Base-by-base conservation (phyloP, 768 basidiomycete genomes). In the Chalciporus sphaerocephalus region DNA sequence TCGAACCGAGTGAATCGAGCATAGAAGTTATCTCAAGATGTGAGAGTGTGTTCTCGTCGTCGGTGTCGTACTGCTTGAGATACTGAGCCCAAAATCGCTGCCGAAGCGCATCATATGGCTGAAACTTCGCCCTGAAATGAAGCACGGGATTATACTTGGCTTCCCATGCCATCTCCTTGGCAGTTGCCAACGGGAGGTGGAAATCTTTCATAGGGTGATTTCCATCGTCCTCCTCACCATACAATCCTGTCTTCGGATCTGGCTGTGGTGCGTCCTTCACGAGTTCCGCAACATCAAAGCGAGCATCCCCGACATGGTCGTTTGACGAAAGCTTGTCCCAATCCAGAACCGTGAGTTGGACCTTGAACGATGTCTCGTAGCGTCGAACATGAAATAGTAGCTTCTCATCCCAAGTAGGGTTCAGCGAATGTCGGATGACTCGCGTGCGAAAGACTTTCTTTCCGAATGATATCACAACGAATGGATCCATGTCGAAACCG, bases 401-500 rank as follows among this genome's bases (percentile, higher is more conserved):
- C 64, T 95, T 94, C 69, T 97, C 93, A 50, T 97, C 89, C 90
- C 93, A 98, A 1, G 76, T 75, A 0, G 96, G 95, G 61, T 89
- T 92, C 42, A 84, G 70, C 0, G 80, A 83, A 64, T 93, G 91
- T 4, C 92, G 79, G 44, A 93, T 83, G 21, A 92, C 82, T 24
- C 88, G 83, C 0, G 94, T 97, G 2, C 94, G 78, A 70, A 98
- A 98, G 5, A 97, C 90, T 64, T 96, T 98, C 71, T 93, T 94
- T 23, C 94, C 91, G 52, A 99, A 99, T 3, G 91, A 92, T 52
- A 94, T 79, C 50, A 99, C 92, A 18, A 91, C 88, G 59, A 97
- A 98, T 0, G 94, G 93, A 57, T 97, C 93, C 93, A 97, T 96
- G 61, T 98, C 94, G 79, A 85, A 93, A 0, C 88, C 89, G 0